Evolutionary conservation across 2,329 filamentous ascomycete species (phyloP).

Genomic region (Hyphodiscus sp.): DNA sequence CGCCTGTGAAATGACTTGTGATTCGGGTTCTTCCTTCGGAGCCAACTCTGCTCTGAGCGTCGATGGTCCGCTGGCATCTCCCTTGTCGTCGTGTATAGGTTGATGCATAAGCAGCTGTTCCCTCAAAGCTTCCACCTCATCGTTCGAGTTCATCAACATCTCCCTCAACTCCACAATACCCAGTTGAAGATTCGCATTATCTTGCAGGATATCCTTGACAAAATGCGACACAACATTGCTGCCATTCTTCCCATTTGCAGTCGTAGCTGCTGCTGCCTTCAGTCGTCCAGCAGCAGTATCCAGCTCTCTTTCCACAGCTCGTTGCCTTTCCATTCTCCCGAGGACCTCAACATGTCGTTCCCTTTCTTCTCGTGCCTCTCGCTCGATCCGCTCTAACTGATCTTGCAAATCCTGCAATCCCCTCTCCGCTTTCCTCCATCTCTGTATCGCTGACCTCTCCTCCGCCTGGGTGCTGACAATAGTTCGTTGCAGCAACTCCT

Average conservation of each 20-base stretch:
- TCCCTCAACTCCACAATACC: conserved; percentile 88
- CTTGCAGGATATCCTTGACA: conserved; percentile 88
- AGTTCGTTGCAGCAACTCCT: conserved; percentile 62
- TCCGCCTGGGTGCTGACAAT: conserved; percentile 65
- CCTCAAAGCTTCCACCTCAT: conserved; percentile 82
- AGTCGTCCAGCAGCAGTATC: conserved; percentile 72
- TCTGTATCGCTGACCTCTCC: conserved; percentile 68
- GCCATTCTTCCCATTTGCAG: conserved; percentile 51
- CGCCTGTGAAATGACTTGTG: conserved; percentile 54
- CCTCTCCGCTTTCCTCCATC: conserved; percentile 81
- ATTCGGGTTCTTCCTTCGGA: conserved; percentile 33
- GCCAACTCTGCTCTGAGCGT: conserved; percentile 69
- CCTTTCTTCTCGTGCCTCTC: conserved; percentile 71
- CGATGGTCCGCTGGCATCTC: conserved; percentile 33
- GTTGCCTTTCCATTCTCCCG: conserved; percentile 74
- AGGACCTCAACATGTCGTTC: conserved; percentile 78
- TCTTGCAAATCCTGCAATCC: conserved; percentile 74
- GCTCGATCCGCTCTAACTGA: conserved; percentile 83
- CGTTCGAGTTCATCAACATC: conserved; percentile 84
- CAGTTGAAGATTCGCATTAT: conserved; percentile 89
- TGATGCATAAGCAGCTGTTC: conserved; percentile 79
- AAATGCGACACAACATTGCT: conserved; percentile 86
- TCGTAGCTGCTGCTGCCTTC: conserved; percentile 62
- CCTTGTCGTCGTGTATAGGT: conserved; percentile 45
- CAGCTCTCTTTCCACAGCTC: conserved; percentile 75